Percentiles rank a stretch among this genome's conserved stretches.
phyloP scores from a whole-genome alignment of 768 basidiomycete species.

The Russula dissimulans region DNA sequence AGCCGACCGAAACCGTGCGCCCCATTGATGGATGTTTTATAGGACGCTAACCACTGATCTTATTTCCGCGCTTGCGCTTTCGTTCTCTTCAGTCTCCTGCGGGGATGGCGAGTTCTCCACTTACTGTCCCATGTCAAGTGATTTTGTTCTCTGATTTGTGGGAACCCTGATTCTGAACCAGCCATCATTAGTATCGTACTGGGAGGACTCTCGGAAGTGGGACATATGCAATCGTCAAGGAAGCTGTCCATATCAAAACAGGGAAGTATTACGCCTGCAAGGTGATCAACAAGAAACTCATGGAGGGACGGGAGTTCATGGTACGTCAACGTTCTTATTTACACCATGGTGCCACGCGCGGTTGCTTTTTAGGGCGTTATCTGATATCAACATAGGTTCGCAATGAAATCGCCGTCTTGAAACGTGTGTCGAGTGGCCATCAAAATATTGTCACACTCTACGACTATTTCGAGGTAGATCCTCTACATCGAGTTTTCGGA shows the following conservation, averaged over 20 bases:
- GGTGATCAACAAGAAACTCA: conserved; percentile 98
- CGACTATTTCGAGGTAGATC: conserved; percentile 86
- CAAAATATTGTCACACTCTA: conserved; percentile 86
- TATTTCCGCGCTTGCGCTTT: too few species aligned
- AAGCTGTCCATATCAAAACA: conserved; percentile 90
- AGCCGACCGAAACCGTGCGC: conserved; percentile 7
- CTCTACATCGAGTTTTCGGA: not conserved
- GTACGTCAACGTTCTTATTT: conserved; percentile 34
- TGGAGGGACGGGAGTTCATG: conserved; percentile 98
- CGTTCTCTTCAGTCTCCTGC: not conserved
- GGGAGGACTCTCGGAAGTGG: conserved; percentile 85
- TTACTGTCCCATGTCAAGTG: conserved; percentile 42
- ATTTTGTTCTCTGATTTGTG: not conserved
- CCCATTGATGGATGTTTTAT: not conserved
- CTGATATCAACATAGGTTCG: conserved; percentile 51
- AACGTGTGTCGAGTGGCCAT: conserved; percentile 86
- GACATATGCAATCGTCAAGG: conserved; percentile 92
- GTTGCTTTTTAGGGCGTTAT: not conserved
- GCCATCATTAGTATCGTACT: conserved; percentile 60
- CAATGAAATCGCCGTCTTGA: conserved; percentile 94
- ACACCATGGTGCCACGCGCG: not conserved
- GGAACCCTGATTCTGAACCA: not conserved
- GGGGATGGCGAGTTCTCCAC: conserved; percentile 26
- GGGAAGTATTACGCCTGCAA: conserved; percentile 97
- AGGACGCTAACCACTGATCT: not conserved